Percentiles rank a stretch among this genome's conserved stretches.
phyloP scores from a whole-genome alignment of 2,329 filamentous ascomycete species.

The Macrophomina phaseolina region DNA sequence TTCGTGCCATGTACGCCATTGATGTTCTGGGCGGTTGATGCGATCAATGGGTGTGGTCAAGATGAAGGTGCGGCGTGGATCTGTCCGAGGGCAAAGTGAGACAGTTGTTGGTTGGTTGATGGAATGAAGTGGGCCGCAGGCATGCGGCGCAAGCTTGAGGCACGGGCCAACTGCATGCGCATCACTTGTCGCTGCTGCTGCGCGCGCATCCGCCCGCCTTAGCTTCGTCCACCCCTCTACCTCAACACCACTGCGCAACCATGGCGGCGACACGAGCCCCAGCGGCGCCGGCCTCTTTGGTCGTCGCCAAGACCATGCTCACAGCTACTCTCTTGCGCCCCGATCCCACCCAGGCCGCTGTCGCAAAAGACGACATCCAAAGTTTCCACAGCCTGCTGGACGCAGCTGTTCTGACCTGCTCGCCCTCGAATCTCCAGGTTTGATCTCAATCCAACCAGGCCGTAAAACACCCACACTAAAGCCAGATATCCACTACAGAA shows the following conservation, averaged over 20 bases:
- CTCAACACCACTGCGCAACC: background rate
- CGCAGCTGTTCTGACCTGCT: conserved; percentile 24
- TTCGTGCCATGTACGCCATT: no score
- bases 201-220: background rate
- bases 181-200: background rate
- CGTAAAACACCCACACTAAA: conserved; percentile 21
- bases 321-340: conserved; percentile 16
- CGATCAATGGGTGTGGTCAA: no score
- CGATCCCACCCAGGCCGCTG: conserved; percentile 7
- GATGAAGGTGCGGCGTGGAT: background rate
- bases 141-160: background rate
- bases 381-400: conserved; percentile 25
- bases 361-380: conserved; percentile 18
- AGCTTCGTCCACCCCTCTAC: background rate
- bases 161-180: background rate
- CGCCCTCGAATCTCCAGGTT: conserved; percentile 27
- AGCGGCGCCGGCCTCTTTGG: conserved; percentile 1
- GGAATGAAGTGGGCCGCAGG: background rate
- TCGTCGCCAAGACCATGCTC: conserved; percentile 24
- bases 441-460: conserved; percentile 23
- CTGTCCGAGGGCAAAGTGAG: background rate
- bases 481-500: conserved; percentile 59
- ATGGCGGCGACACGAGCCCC: conserved; percentile 14
- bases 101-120: background rate
- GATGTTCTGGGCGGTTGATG: no score